Evolutionary conservation across 331 rosid genomes (phyloP), one percentile per base, ranked within the genome.

Genomic region (Acacia pycnantha): DNA sequence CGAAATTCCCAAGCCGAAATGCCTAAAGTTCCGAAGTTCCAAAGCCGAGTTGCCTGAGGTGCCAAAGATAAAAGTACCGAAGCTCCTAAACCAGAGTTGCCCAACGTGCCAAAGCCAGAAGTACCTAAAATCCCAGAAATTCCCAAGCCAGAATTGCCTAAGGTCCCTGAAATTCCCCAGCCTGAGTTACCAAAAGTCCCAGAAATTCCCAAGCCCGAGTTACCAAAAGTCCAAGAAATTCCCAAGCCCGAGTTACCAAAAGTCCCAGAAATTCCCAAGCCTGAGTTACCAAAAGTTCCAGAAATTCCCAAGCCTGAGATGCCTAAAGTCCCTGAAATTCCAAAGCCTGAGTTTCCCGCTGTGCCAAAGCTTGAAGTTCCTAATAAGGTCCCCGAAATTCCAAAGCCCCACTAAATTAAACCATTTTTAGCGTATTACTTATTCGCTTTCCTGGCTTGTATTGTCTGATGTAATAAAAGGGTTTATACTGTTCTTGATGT

Each of bases 11-110:
- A 54, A 53, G 44, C 82, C 58, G 64, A 77, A 8, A 1, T 76
- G 14, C 79, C 79, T 14, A 43, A 41, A 18, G 13, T 84, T 0
- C 74, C 73, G 41, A 48, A 37, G 2, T 65, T 27, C 78, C 78
- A 2, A 83, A 81, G 58, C 11, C 29, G 86, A 53, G 1, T 1
- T 87, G 50, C 83, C 89, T 1, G n/a, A 21, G 7, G 13, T 75
- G 0, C 70, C 73, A 0, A 3, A 35, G 35, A 37, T 73, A 9
- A n/a, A 73, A 8, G 29, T 51, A 6, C 47, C 77, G 29, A 56
- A 13, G 0, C 5, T 40, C 79, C 79, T 0, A 74, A 35, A 7
- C 53, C 33, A 2, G 54, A 54, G 43, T 2, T 67, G 16, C 62
- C 75, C 0, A 1, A 18, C 2, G n/a, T 79, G 0, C 67, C 71